Conservation (phyloP, 2,329 filamentous ascomycete species). For the Stachybotrys chartarum region DNA sequence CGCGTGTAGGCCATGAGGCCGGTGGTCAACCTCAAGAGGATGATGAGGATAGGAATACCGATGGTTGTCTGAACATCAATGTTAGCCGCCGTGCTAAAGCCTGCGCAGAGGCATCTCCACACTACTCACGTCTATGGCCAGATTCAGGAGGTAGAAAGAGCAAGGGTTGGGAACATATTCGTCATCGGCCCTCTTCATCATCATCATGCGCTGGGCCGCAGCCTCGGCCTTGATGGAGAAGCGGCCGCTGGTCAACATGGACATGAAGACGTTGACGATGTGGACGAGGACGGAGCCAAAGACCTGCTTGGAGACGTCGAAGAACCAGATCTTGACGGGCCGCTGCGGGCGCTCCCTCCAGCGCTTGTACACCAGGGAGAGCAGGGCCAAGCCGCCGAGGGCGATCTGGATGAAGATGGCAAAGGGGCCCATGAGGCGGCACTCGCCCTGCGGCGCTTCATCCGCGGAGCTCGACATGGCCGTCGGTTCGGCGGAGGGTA, state of each 20-base stretch:
- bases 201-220: conserved; percentile 27
- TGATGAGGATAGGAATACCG: conserved; percentile 89
- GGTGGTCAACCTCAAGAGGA: conserved; percentile 76
- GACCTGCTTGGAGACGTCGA: conserved; percentile 95
- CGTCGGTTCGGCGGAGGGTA: conserved; percentile 10
- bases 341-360: conserved; percentile 88
- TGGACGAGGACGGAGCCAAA: conserved; percentile 89
- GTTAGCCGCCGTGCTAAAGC: conserved; percentile 3
- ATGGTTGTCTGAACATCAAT: conserved; percentile 68
- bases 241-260: conserved; percentile 84
- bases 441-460: conserved; percentile 61
- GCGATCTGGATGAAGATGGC: conserved; percentile 85
- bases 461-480: conserved; percentile 21
- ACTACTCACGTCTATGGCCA: conserved; percentile 83
- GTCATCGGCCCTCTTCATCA: conserved; percentile 38
- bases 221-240: conserved; percentile 60
- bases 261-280: conserved; percentile 90
- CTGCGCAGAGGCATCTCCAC: background rate
- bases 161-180: conserved; percentile 80
- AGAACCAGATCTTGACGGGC: conserved; percentile 94
- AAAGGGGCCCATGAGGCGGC: conserved; percentile 81
- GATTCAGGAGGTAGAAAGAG: conserved; percentile 90
- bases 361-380: conserved; percentile 87
- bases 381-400: conserved; percentile 72
- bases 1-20: conserved; percentile 65